Percentiles rank a stretch among this genome's conserved stretches.
These are phyloP conservation scores for Aspergillus pseudoviridinutans DNA, from an alignment of 2,329 filamentous ascomycete species.

Conservation along the genomic window DNA sequence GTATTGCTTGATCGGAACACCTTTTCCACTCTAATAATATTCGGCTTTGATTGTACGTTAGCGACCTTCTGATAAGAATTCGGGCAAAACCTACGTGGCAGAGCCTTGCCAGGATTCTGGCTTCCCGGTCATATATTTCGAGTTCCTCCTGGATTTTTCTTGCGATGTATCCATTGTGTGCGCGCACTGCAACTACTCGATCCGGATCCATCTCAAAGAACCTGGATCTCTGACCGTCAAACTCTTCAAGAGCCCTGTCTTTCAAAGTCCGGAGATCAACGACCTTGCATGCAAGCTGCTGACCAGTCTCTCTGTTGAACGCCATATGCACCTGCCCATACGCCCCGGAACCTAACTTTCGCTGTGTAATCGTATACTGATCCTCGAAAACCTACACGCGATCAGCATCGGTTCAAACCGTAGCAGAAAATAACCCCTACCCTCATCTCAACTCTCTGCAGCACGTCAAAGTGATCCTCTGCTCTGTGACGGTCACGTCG, in stretches of 20 bases:
- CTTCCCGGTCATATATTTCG: slow-evolving; percentile 36
- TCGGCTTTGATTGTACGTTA: slow-evolving; percentile 43
- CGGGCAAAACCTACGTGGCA: slow-evolving; percentile 42
- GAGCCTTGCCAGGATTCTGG: slow-evolving; percentile 48
- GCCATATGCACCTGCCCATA: slow-evolving; percentile 45
- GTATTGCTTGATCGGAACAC: slow-evolving; percentile 52
- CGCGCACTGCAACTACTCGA: slow-evolving; percentile 7
- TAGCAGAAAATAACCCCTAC: slow-evolving; percentile 16
- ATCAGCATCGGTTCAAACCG: neutral
- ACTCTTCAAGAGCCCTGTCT: slow-evolving; percentile 3
- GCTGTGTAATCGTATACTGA: slow-evolving; percentile 35
- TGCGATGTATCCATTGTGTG: slow-evolving; percentile 13
- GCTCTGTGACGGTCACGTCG: slow-evolving; percentile 4
- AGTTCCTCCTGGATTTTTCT: slow-evolving; percentile 26
- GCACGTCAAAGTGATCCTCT: slow-evolving; percentile 17
- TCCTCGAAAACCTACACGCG: slow-evolving; percentile 26
- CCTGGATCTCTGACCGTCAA: slow-evolving; percentile 7
- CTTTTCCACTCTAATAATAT: slow-evolving; percentile 56
- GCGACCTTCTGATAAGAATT: neutral
- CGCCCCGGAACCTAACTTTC: slow-evolving; percentile 40
- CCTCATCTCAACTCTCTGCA: slow-evolving; percentile 33
- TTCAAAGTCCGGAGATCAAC: slow-evolving; percentile 34
- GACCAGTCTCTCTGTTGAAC: slow-evolving; percentile 24
- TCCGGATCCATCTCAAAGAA: slow-evolving; percentile 3
- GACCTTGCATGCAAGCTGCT: slow-evolving; percentile 46